Base-by-base conservation (phyloP, 306 rosid species). In the Dryas alaskensis region DNA sequence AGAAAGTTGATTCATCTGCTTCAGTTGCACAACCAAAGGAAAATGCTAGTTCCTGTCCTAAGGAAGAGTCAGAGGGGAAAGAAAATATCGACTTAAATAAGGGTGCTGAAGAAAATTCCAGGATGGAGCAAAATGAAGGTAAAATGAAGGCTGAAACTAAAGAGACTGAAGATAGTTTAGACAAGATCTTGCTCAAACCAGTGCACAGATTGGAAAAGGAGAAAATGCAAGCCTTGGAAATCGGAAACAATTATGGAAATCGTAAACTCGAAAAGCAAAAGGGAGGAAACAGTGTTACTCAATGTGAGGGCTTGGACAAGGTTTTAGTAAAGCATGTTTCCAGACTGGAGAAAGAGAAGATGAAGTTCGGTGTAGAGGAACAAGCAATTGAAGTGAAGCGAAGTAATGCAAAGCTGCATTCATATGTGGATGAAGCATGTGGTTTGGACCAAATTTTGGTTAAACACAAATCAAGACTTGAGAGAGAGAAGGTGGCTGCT, bases 241-340 rank as follows among this genome's bases (percentile, higher is more conserved):
- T 49, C 65, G 87, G 81, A 76, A 69, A 78, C 67, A 70, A 54
- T 27, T 78, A 43, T 13, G 82, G 76, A 65, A 63, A 79, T 62
- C 80, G 51, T 19, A 81, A 73, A 65, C 81, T 74, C 17, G 65
- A 74, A 31, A 87, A 75, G 86, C 76, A 86, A 73, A 81, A 47
- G 39, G 73, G 73, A 16, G 86, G 66, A 19, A 73, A 74, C 44
- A 75, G 51, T 70, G 79, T 42, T 40, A 22, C 87, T 8, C 84
- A 83, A 65, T 88, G 84, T 65, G 96, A 89, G 82, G 83, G 97
- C 81, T 81, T 92, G 82, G 95, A 86, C 66, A 85, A 86, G 74
- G 75, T 94, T 74, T 73, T 94, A 67, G 90, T 93, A 17, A 89
- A 91, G 85, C 97, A 83, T 71, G 89, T 91, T 65, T 91, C 97